Base-by-base conservation (phyloP, 441 rosid genomes). In the Populus trichocarpa region DNA sequence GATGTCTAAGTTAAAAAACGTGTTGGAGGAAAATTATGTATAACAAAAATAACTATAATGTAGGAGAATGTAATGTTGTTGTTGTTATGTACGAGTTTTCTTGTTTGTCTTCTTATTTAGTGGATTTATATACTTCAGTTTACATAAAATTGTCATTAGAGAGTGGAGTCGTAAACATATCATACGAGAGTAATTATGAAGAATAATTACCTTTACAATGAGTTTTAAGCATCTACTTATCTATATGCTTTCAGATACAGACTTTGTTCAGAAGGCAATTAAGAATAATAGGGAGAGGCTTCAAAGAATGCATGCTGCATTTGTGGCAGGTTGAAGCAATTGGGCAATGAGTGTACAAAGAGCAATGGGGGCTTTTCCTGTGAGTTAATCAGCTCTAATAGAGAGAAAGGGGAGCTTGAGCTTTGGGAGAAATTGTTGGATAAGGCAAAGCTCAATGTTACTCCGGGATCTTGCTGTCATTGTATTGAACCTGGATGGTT, bases 401-500 rank as follows among this genome's bases (percentile, higher is more conserved):
- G 90, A n/a, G 94, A 95, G 84, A 95, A 91, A 84, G 99, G 98
- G 1, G 99, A 95, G 87, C 80, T 92, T 38, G 96, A 91, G 84
- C 93, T 95, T 69, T 92, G 95, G 96, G 93, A 92, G 53, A 93
- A 92, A 85, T 81, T 95, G 73, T 79, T 95, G 85, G 90, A 84
- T 80, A 80, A 80, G 66, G 93, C 87, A 28, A 91, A 90, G 90
- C 84, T 95, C 72, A 89, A 85, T 82, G 91, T 87, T 61, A 89
- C 85, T 77, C 97, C 98, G 28, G 99, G 98, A 77, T 90, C 99
- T 71, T 86, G 79, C 83, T 95, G 99, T 77, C 97, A 90, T 73
- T 95, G 97, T 75, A 95, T 93, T 20, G 96, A 92, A 85, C 99
- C 97, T 1, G 97, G 99, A 57, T 95, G 96, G 97, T 95, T 93